Base-by-base conservation (phyloP, 352 stramenopile genomes). In the Pythium aristosporum region DNA sequence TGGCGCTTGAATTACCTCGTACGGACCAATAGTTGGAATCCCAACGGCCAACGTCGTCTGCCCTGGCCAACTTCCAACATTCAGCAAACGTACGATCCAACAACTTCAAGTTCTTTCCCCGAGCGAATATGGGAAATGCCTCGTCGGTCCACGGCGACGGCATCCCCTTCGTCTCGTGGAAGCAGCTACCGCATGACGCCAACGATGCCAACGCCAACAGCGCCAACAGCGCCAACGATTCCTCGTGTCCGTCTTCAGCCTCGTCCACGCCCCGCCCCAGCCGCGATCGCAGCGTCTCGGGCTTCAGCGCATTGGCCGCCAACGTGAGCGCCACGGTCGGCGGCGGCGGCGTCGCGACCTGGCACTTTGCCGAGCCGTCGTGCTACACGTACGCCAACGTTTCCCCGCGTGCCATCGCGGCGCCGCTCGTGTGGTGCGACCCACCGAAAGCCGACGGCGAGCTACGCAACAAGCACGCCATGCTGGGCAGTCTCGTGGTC, bases 341-440 rank as follows among this genome's bases (percentile, higher is more conserved):
- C 37, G 30, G n/a, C 16, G 30, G 16, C 16, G 62, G 70, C 8
- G 57, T 55, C 2, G 57, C 39, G 21, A 75, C 69, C 23, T 88
- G 85, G 61, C 85, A 93, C 63, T 95, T 95, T 61, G 86, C 86
- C 28, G 86, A 95, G 69, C 80, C 84, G 1, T 91, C 84, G 28
- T 91, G 86, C 71, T 95, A 92, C 71, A 73, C 73, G 36, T 95
- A 93, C 68, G 78, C 89, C 60, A 84, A 77, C 23, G 34, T 39
- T 39, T 79, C 74, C 28, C 58, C 77, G 21, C 83, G 77, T 36
- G 63, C 80, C 10, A 72, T 92, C 25, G 78, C 63, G 1, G 79
- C 74, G 5, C 61, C 54, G 11, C 54, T 80, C 21, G 84, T 92
- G 65, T 89, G 87, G 50, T 82, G 79, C 28, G 69, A 89, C 43